Conservation (phyloP, 305 asterid genomes). For the Fraxinus dipetala region DNA sequence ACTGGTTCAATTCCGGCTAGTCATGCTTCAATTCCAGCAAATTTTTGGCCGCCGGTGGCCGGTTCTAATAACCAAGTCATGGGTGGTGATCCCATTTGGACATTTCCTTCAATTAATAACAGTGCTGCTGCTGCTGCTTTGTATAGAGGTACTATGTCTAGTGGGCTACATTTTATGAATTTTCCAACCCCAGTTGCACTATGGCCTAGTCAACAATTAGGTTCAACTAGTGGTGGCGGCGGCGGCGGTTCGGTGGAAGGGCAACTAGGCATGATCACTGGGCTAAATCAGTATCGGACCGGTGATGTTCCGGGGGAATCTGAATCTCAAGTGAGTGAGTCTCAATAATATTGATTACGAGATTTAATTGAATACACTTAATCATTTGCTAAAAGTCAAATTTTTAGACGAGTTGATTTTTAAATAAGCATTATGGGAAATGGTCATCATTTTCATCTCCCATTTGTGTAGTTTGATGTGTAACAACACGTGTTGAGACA, state of each 20-base stretch:
- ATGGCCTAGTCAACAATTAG: constrained; percentile 42
- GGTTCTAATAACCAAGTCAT: constrained; percentile 56
- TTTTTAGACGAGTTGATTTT: constrained; percentile 25
- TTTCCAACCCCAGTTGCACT: constrained; percentile 45
- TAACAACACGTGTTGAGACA: constrained; percentile 46
- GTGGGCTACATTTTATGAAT: constrained; percentile 53
- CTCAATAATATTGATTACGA: constrained; percentile 44
- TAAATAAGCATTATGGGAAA: not conserved
- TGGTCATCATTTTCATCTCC: not conserved
- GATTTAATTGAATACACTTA: not conserved
- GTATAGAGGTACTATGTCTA: constrained; percentile 66
- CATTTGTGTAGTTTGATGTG: constrained; percentile 46
- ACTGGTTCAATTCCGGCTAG: constrained; percentile 68
- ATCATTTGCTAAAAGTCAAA: not conserved
- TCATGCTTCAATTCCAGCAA: constrained; percentile 75
- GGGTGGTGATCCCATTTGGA: constrained; percentile 75
- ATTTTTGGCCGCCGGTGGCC: constrained; percentile 77
- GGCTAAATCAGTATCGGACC: constrained; percentile 46
- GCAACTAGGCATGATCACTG: constrained; percentile 38
- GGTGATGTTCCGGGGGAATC: constrained; percentile 30
- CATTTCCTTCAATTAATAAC: constrained; percentile 45
- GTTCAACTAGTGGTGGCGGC: not conserved
- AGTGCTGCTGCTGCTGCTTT: constrained; percentile 56
- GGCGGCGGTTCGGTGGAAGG: constrained; percentile 34
- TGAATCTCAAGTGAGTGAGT: constrained; percentile 72